Percentiles rank a stretch among this genome's conserved stretches.
Conservation (phyloP, 306 rosid species). For the Abrus pulchellus region DNA sequence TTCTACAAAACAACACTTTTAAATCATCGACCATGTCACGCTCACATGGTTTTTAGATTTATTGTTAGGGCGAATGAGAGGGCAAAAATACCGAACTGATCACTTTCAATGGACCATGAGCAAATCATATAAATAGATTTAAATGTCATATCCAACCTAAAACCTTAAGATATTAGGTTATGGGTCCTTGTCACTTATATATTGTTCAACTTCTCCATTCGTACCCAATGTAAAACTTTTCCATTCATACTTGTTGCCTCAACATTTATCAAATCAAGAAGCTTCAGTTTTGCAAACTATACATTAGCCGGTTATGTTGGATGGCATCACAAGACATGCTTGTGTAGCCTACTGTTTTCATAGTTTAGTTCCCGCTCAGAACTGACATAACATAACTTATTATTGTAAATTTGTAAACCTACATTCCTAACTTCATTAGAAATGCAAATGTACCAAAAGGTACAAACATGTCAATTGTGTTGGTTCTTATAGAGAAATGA, state of each 20-base stretch:
- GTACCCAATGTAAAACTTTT: no score
- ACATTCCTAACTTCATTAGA: neutral
- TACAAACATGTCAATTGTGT: neutral
- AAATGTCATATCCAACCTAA: no score
- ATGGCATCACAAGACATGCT: constrained; percentile 1
- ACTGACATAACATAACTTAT: neutral
- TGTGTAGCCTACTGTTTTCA: neutral
- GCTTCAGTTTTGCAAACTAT: constrained; percentile 16
- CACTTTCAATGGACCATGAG: no score
- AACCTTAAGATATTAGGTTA: no score
- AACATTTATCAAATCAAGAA: constrained; percentile 3
- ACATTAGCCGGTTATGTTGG: constrained; percentile 5
- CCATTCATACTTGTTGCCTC: no score
- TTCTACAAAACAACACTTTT: neutral
- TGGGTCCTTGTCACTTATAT: no score
- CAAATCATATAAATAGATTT: no score
- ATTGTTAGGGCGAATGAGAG: no score
- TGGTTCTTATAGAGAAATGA: neutral
- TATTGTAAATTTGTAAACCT: neutral
- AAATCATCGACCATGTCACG: neutral
- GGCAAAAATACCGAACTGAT: no score
- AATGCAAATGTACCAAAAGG: neutral
- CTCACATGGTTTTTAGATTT: constrained; percentile 12
- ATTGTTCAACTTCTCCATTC: no score
- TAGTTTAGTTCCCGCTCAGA: neutral